A percentile compares a stretch with the other conserved stretches of the same genome.
Conservation (phyloP, 2,329 filamentous ascomycete species). For the Lecanicillium sp. region DNA sequence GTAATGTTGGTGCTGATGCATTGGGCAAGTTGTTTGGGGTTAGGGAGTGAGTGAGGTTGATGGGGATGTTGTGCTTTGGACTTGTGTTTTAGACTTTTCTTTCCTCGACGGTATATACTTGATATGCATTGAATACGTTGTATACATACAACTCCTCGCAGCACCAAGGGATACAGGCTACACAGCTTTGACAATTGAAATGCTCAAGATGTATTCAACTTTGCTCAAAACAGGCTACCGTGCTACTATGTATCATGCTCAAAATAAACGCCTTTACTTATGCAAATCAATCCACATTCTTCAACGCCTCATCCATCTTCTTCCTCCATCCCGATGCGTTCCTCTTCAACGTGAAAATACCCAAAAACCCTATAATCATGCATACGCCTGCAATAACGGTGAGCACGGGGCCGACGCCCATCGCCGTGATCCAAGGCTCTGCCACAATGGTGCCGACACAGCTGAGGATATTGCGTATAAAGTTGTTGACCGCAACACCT, state of each 20-base stretch:
- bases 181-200: too few relatives aligned
- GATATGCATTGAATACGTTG: too few relatives aligned
- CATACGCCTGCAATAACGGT: slow-evolving; percentile 33
- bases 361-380: slow-evolving; percentile 1
- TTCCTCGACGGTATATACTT: too few relatives aligned
- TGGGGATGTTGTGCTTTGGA: too few relatives aligned
- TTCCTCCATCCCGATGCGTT: slow-evolving; percentile 6
- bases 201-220: too few relatives aligned
- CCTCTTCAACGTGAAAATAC: slow-evolving; percentile 3
- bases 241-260: too few relatives aligned
- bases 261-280: background rate
- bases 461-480: slow-evolving; percentile 69
- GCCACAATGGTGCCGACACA: slow-evolving; percentile 64
- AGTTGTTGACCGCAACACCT: slow-evolving; percentile 75
- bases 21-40: slow-evolving; percentile 41
- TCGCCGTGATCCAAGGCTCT: slow-evolving; percentile 59
- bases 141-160: too few relatives aligned
- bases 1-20: slow-evolving; percentile 48
- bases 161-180: too few relatives aligned
- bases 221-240: too few relatives aligned
- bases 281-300: background rate
- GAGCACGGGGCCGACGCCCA: slow-evolving; percentile 71
- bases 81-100: too few relatives aligned
- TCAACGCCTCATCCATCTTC: slow-evolving; percentile 2
- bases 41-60: background rate